phyloP scores from a whole-genome alignment of 192 early-diverging fungal genomes.

The Chytriomyces sp. region DNA sequence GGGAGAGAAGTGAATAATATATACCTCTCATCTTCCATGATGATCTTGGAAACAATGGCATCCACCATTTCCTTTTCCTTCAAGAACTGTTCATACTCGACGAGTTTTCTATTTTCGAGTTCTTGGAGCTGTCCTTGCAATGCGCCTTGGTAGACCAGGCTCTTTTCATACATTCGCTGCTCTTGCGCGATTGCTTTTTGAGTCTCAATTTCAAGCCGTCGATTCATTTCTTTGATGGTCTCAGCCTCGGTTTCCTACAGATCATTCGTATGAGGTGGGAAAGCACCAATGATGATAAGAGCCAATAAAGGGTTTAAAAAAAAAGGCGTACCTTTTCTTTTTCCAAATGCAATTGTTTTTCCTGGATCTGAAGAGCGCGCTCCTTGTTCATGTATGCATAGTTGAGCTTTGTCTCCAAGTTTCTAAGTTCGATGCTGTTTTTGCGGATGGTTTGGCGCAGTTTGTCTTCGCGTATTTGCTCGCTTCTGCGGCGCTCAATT shows the following conservation, averaged over 20 bases:
- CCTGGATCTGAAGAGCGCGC: constrained; percentile 58
- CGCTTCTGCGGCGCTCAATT: constrained; percentile 39
- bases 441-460: constrained; percentile 59
- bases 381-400: constrained; percentile 71
- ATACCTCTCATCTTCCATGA: constrained; percentile 60
- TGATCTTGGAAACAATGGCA: constrained; percentile 57
- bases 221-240: constrained; percentile 48
- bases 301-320: neutral
- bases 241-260: constrained; percentile 34
- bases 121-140: constrained; percentile 60
- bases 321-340: constrained; percentile 28
- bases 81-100: constrained; percentile 61
- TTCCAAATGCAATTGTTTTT: constrained; percentile 49
- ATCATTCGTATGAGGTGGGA: neutral
- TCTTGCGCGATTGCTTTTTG: constrained; percentile 52
- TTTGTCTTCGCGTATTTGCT: constrained; percentile 57
- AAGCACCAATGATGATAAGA: neutral
- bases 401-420: constrained; percentile 66
- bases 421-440: constrained; percentile 60
- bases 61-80: constrained; percentile 70
- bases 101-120: constrained; percentile 47
- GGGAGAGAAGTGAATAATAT: neutral
- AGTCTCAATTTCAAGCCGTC: constrained; percentile 40
- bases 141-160: constrained; percentile 51
- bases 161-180: constrained; percentile 43